A percentile compares a stretch with the other conserved stretches of the same genome.
phyloP scores from a whole-genome alignment of 352 stramenopile species.

The Phytophthora hibernalis region DNA sequence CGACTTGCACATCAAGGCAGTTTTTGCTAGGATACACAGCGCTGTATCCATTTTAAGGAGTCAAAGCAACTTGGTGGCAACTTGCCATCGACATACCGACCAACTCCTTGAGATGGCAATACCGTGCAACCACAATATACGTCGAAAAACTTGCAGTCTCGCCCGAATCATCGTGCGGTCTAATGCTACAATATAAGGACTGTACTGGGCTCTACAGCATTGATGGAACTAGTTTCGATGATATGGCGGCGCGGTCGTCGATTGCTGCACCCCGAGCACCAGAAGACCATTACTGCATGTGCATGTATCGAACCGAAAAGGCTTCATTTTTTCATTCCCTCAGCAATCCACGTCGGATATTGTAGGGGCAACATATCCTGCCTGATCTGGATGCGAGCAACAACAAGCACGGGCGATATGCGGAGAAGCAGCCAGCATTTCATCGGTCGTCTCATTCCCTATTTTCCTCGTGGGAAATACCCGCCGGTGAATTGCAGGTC shows the following conservation, averaged over 20 bases:
- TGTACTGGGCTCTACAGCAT: neutral
- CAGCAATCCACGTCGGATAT: no score
- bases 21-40: slow-evolving; percentile 3
- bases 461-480: slow-evolving; percentile 25
- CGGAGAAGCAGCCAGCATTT: slow-evolving; percentile 9
- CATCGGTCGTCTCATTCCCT: slow-evolving; percentile 15
- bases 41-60: no score
- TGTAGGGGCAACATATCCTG: neutral
- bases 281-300: slow-evolving; percentile 2
- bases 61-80: no score
- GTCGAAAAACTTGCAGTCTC: neutral
- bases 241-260: neutral
- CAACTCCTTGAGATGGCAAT: no score
- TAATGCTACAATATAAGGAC: neutral
- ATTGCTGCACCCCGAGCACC: neutral
- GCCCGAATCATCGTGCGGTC: neutral
- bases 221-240: neutral
- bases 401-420: slow-evolving; percentile 6
- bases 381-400: slow-evolving; percentile 12
- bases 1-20: slow-evolving; percentile 1
- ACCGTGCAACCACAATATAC: no score
- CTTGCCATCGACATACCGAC: no score
- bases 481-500: neutral
- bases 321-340: neutral
- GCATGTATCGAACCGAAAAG: neutral